A percentile compares a stretch with the other conserved stretches of the same genome.
phyloP scores from a whole-genome alignment of 1,284 basidiomycete genomes.

The Blastosporella zonata region DNA sequence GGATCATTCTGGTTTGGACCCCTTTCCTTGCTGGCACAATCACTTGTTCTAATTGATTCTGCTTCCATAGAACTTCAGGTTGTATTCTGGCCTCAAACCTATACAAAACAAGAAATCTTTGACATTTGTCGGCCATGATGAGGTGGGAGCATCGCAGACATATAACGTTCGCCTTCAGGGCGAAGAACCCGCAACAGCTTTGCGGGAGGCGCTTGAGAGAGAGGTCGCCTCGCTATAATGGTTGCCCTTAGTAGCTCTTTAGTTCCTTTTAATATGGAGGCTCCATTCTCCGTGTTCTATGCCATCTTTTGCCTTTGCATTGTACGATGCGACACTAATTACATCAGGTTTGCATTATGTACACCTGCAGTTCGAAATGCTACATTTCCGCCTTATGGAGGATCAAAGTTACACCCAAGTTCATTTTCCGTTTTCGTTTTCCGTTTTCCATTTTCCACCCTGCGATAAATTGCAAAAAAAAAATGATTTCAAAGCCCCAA shows the following conservation, averaged over 20 bases:
- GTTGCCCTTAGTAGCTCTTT: neutral
- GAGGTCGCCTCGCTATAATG: conserved; percentile 52
- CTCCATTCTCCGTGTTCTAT: neutral
- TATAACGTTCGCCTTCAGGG: conserved; percentile 66
- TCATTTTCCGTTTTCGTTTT: too few relatives aligned
- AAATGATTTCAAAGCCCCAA: too few relatives aligned
- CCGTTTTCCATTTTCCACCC: too few relatives aligned
- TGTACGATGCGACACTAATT: conserved; percentile 10
- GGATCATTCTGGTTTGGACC: conserved; percentile 62
- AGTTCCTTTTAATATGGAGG: neutral
- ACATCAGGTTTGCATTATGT: conserved; percentile 1
- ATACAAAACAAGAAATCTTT: conserved; percentile 49
- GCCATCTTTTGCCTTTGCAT: conserved; percentile 1
- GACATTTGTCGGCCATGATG: conserved; percentile 69
- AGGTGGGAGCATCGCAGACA: conserved; percentile 47
- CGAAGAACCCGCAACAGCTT: conserved; percentile 53
- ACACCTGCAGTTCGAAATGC: too few relatives aligned
- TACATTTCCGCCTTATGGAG: too few relatives aligned
- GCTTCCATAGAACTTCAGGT: conserved; percentile 58
- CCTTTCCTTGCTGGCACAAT: neutral
- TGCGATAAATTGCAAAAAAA: too few relatives aligned
- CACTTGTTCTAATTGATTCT: conserved; percentile 1
- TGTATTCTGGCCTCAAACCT: conserved; percentile 53
- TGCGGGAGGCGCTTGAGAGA: conserved; percentile 60
- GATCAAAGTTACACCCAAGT: too few relatives aligned